Base-by-base conservation (phyloP, 345 rosid species). In the Aquilaria yunnanensis region DNA sequence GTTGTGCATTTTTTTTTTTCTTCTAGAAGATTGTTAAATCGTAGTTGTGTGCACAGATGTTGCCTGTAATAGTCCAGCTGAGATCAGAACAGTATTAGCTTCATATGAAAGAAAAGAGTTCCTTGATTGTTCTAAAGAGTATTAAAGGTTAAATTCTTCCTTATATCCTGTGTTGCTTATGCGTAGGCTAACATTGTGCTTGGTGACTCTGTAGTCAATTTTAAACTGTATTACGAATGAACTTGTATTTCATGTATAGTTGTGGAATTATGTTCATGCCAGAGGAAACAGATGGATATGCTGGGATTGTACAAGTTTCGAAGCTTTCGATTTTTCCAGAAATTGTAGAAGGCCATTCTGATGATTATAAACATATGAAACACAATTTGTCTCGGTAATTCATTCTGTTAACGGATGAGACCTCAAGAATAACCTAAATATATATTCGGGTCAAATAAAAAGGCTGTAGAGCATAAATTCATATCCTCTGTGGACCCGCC, bases 61-160 rank as follows among this genome's bases (percentile, higher is more conserved):
- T 62, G 99, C 97, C 53, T 93, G 84, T 29, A 75, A 76, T 70
- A 65, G 72, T 72, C 99, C 99, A 56, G 57, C 95, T 14, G 99
- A 94, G 70, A 87, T 91, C 63, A 87, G 97, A 69, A 62, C 77
- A 9, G 93, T 91, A n/a, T 70, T 94, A 48, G 74, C 83, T 32
- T 85, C 96, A 58, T 91, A 80, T 53, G 89, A 88, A 63, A 86
- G 85, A 64, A 80, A 82, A 68, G 97, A 90, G 84, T 94, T 94
- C 80, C 72, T 88, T 37, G 97, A 89, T 64, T 89, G 97, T 23
- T 86, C 96, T 43, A 70, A 78, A 69, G 96, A 88, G 54, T 81
- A 87, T 75, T 93, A 90, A 59, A 84, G 76, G 99, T 91, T 63
- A 57, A 9, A 14, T 56, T 10, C 10, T 1, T n/a, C 47, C 53